These are phyloP conservation scores for Lipomyces lipofer DNA, from an alignment of 805 yeast species.

Conservation along the genomic window DNA sequence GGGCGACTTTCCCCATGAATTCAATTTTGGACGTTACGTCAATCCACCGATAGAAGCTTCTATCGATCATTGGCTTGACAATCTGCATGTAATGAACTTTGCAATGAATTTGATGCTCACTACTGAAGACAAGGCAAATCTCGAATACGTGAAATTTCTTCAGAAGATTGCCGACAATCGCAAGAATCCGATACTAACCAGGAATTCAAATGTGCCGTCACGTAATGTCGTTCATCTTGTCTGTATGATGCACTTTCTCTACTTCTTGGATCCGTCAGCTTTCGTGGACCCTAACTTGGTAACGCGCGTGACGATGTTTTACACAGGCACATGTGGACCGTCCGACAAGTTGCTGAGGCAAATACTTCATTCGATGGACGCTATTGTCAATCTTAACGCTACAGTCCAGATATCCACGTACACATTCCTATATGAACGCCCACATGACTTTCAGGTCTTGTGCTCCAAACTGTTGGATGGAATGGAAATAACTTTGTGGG, in stretches of 20 bases:
- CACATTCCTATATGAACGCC: conserved; percentile 1
- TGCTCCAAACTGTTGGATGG: neutral
- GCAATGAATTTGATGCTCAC: conserved; percentile 33
- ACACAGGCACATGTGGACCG: conserved; percentile 61
- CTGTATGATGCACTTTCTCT: conserved; percentile 53
- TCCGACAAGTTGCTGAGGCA: conserved; percentile 64
- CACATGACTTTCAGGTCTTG: neutral
- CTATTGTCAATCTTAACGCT: conserved; percentile 37
- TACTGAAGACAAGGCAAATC: conserved; percentile 26
- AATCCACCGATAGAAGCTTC: conserved; percentile 40
- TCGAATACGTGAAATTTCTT: conserved; percentile 52
- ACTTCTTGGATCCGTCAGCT: conserved; percentile 46
- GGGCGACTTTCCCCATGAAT: neutral
- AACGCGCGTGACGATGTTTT: conserved; percentile 52
- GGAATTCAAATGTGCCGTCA: neutral
- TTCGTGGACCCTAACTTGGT: conserved; percentile 53
- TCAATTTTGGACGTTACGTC: conserved; percentile 13
- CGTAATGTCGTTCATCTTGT: conserved; percentile 43
- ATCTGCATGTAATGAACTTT: conserved; percentile 49
- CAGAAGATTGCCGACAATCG: conserved; percentile 65
- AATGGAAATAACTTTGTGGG: conserved; percentile 2
- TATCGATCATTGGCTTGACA: conserved; percentile 48
- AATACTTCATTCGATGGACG: conserved; percentile 60
- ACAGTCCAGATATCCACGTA: conserved; percentile 4
- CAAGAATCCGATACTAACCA: conserved; percentile 31